Evolutionary conservation across 2,329 filamentous ascomycete species (phyloP), one percentile per base, ranked within the genome.

Genomic region (Phoma sp.): DNA sequence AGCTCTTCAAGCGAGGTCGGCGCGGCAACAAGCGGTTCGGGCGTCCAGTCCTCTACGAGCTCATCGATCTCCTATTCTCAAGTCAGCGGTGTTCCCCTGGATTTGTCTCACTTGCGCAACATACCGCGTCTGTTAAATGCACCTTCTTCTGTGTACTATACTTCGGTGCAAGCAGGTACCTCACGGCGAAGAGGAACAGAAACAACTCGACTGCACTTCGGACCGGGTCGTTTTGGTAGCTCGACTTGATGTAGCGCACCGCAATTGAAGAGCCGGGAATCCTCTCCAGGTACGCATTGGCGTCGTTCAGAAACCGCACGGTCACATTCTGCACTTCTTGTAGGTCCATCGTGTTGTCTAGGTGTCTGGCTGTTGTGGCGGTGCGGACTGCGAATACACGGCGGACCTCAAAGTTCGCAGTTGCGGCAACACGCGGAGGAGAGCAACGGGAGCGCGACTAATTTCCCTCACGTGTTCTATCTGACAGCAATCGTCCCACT

Each of bases 211-310:
- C 91, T 32, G 91, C 92, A 46, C 92, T 96, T 47, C 96, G 89
- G 51, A 98, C 87, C 9, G 95, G 95, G 69, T 99, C 95, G 73
- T 99, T 90, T 79, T 99, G 95, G 80, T 99, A 98, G 74, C 92
- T 96, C 53, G 92, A 96, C 76, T 91, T 91, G 73, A 99, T 92
- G 78, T 99, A 99, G 59, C 95, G 91, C 65, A 96, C 85, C 68
- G 98, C 83, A 66, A 99, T 96, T 34, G 93, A 91, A 25, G 93
- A 98, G 46, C 95, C 95, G 25, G 95, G 96, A 32, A 99, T 84
- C 70, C 90, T 91, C 69, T 97, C 93, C 73, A 99, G 96, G 53
- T 87, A 83, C 54, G 85, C 79, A 47, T 83, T 79, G 47, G 83
- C 78, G 60, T 82, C 79, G 65, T 82, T 78, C 56, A 86, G 73